A percentile compares a stretch with the other conserved stretches of the same genome.
phyloP scores from a whole-genome alignment of 495 filamentous ascomycete genomes.

The Aspergillus cavernicola region DNA sequence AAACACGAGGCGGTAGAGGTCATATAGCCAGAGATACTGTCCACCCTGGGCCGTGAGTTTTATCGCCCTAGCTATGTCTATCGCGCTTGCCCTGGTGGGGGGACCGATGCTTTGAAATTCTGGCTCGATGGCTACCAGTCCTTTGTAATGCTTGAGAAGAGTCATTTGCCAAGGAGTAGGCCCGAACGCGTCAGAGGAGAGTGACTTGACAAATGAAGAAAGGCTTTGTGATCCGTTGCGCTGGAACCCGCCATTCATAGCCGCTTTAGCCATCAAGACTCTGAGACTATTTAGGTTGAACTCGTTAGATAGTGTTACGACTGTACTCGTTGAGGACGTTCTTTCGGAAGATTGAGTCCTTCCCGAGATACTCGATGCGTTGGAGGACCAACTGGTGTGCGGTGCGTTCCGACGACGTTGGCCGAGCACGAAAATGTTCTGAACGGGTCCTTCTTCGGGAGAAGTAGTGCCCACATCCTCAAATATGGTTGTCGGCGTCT shows the following conservation, averaged over 20 bases:
- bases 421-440: constrained; percentile 82
- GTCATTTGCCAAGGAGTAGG: constrained; percentile 62
- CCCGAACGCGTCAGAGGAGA: constrained; percentile 76
- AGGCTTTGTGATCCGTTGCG: constrained; percentile 45
- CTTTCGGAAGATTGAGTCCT: constrained; percentile 68
- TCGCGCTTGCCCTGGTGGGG: constrained; percentile 55
- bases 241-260: constrained; percentile 71
- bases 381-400: constrained; percentile 66
- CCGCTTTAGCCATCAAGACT: constrained; percentile 74
- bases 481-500: constrained; percentile 91
- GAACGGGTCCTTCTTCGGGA: constrained; percentile 70
- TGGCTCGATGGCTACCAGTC: constrained; percentile 65
- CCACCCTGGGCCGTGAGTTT: constrained; percentile 65
- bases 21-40: constrained; percentile 69
- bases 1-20: constrained; percentile 81
- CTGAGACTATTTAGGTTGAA: constrained; percentile 69
- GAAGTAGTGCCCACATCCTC: constrained; percentile 76
- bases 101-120: constrained; percentile 58
- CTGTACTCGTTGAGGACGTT: constrained; percentile 71
- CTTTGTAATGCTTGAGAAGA: constrained; percentile 73
- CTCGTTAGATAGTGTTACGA: constrained; percentile 64
- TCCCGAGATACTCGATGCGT: constrained; percentile 65
- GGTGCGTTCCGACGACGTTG: constrained; percentile 39
- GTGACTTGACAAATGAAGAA: constrained; percentile 67
- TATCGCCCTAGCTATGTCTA: constrained; percentile 72